phyloP scores from a whole-genome alignment of 805 yeast species.

The Starmerella vaccinii region DNA sequence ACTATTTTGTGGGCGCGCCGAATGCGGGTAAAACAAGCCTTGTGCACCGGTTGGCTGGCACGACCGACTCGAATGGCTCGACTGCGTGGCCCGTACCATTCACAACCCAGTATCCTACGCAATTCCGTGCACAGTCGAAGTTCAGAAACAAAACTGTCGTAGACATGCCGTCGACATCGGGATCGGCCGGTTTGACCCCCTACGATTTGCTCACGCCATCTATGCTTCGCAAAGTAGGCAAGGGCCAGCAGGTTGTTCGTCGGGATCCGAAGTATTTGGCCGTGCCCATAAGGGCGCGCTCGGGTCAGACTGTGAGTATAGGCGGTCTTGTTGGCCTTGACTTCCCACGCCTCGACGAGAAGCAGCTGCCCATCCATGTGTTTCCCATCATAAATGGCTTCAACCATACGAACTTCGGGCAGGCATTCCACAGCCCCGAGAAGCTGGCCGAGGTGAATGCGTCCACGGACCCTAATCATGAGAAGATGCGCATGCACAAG shows the following conservation, averaged over 20 bases:
- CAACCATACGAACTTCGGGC: conserved; percentile 17
- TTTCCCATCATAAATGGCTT: conserved; percentile 28
- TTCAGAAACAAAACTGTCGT: conserved; percentile 18
- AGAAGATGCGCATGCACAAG: conserved; percentile 24
- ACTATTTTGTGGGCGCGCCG: conserved; percentile 65
- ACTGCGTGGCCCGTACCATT: conserved; percentile 48
- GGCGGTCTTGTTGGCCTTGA: conserved; percentile 31
- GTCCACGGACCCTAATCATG: conserved; percentile 18
- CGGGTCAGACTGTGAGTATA: conserved; percentile 30
- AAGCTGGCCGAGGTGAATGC: conserved; percentile 19
- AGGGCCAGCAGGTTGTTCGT: conserved; percentile 22
- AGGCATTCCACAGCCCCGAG: conserved; percentile 23
- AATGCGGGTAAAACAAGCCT: conserved; percentile 81
- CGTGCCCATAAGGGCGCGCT: conserved; percentile 24
- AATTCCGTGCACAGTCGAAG: conserved; percentile 32
- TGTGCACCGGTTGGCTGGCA: conserved; percentile 31
- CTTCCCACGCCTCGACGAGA: conserved; percentile 19
- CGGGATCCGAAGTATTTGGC: conserved; percentile 23
- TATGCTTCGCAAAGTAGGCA: conserved; percentile 21
- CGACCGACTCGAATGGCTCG: conserved; percentile 1
- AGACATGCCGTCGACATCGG: conserved; percentile 27
- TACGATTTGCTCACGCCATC: conserved; percentile 19
- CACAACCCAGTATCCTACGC: conserved; percentile 49
- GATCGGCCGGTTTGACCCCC: conserved; percentile 15
- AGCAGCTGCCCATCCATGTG: conserved; percentile 23